Conservation (phyloP, 164 flowering plant species). For the Piper longum region DNA sequence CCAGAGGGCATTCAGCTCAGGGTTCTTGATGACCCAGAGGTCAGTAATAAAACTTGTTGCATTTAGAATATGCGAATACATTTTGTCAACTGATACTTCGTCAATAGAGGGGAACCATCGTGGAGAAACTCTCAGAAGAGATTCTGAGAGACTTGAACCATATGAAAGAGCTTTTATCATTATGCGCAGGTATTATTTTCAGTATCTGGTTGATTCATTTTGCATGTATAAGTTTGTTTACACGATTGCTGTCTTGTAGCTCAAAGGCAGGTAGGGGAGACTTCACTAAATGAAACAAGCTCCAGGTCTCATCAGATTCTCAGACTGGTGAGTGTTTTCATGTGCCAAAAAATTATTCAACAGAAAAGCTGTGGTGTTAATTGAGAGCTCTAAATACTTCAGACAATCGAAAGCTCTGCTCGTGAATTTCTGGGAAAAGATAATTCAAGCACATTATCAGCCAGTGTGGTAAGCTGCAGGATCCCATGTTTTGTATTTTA, state of each 20-base stretch:
- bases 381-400: conserved; percentile 6
- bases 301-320: conserved; percentile 98
- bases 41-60: conserved; percentile 11
- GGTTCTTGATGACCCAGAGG: conserved; percentile 97
- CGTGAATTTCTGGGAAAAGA: conserved; percentile 30
- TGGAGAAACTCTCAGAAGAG: conserved; percentile 77
- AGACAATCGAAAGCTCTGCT: conserved; percentile 87
- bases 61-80: neutral
- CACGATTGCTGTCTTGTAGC: conserved; percentile 26
- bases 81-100: conserved; percentile 2
- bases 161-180: conserved; percentile 52
- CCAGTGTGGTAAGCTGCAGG: conserved; percentile 63
- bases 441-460: conserved; percentile 54
- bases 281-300: conserved; percentile 76
- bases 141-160: conserved; percentile 48
- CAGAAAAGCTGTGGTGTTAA: neutral
- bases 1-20: conserved; percentile 62
- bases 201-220: neutral
- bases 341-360: neutral
- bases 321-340: conserved; percentile 42
- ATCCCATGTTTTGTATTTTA: neutral
- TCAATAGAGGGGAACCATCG: conserved; percentile 74
- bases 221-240: neutral
- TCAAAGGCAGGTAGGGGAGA: conserved; percentile 86
- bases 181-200: conserved; percentile 59